Base-by-base conservation (phyloP, 2,329 filamentous ascomycete species). In the Phialocephala subalpina region DNA sequence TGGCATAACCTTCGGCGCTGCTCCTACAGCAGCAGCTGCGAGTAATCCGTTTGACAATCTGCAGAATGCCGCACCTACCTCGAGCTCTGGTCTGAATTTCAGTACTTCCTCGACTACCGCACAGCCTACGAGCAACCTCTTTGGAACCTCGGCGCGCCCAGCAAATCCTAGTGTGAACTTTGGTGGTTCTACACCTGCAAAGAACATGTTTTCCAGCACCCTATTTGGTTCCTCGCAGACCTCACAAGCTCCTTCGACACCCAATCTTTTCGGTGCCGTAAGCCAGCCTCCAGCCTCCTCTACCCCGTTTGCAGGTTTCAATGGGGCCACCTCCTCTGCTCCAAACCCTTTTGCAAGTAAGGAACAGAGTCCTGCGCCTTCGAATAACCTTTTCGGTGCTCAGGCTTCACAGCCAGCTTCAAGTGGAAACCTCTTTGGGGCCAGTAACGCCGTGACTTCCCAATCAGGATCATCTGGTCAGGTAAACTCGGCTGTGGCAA, bases 361-460 rank as follows among this genome's bases (percentile, higher is more conserved):
- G 22, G 2, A 60, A 20, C 22, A 45, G 47, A 35, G 3, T 57
- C 3, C 25, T n/a, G 52, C 29, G 12, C 25, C 63, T 22, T 16
- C 25, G 18, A 27, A 35, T 16, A 58, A 38, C 40, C 27, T 58
- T 3, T 63, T 52, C 18, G 40, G 38, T 33, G 22, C 14, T 25
- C 52, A 59, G 35, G 53, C 33, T 35, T 53, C 49, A 29, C 49
- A 42, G 25, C 29, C 63, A 47, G 35, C 60, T 20, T 38, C 49
- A 33, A 55, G 52, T 5, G 67, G 42, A 25, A 68, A 64, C 27
- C 20, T 64, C 4, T 70, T 72, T 63, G 65, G 63, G 9, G 61
- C 36, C 20, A 29, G 59, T n/a, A 62, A 49, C 27, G 47, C 42
- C 52, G 36, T 27, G 38, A 27, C 27, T 16, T 49, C 45, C 20